Conservation (phyloP, 176 grass and related monocot genomes). For the Aegilops umbellulata region DNA sequence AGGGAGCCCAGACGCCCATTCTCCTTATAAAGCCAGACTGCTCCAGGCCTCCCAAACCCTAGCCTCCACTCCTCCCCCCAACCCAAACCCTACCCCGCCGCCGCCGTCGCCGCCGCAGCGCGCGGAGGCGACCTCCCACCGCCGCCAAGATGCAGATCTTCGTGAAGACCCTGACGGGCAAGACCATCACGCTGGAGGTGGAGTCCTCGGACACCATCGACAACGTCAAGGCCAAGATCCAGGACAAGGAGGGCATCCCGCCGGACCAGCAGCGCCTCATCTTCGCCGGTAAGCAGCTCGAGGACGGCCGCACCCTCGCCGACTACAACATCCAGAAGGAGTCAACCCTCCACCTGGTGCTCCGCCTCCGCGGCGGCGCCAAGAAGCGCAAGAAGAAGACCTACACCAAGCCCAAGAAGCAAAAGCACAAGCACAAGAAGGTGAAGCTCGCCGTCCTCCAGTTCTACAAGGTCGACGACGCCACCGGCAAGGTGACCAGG, state of each 20-base stretch:
- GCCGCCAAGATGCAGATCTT: conserved; percentile 73
- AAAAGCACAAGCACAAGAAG: conserved; percentile 86
- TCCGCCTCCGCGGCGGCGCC: conserved; percentile 72
- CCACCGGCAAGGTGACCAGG: conserved; percentile 68
- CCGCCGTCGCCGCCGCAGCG: conserved; percentile 21
- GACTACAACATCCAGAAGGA: conserved; percentile 99
- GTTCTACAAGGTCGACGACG: conserved; percentile 80
- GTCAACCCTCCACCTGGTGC: conserved; percentile 70
- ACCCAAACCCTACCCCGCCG: neutral
- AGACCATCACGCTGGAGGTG: conserved; percentile 96
- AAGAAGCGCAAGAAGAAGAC: conserved; percentile 95
- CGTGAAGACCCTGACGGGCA: conserved; percentile 95
- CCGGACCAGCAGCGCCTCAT: conserved; percentile 90
- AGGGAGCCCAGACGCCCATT: neutral
- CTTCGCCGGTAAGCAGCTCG: conserved; percentile 84
- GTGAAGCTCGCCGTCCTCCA: conserved; percentile 77
- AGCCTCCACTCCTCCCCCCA: neutral
- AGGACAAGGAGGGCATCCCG: conserved; percentile 88
- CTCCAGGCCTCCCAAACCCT: neutral
- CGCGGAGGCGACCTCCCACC: conserved; percentile 29
- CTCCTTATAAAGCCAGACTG: neutral
- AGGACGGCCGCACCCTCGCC: conserved; percentile 78
- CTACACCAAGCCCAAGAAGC: conserved; percentile 84
- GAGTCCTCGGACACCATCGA: conserved; percentile 92
- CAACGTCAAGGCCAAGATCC: conserved; percentile 87